These are phyloP conservation scores for Saccharomycopsis malanga DNA, from an alignment of 805 yeast genomes.

Conservation along the genomic window DNA sequence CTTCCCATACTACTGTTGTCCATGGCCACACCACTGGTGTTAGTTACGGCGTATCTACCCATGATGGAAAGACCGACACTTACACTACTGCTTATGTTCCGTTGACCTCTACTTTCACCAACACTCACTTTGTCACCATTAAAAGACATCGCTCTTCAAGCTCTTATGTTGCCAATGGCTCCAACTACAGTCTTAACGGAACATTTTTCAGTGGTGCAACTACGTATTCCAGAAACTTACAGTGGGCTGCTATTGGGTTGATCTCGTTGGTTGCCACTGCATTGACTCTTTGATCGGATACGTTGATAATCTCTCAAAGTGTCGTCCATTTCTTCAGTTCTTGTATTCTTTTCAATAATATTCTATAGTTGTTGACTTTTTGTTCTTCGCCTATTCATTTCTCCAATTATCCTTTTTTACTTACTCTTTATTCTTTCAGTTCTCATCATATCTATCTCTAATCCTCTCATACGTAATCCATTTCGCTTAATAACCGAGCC, in stretches of 20 bases:
- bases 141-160: constrained; percentile 11
- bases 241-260: constrained; percentile 6
- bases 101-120: constrained; percentile 20
- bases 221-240: constrained; percentile 1
- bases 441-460: background rate
- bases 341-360: background rate
- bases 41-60: constrained; percentile 12
- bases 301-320: background rate
- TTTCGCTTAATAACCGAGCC: too few species aligned
- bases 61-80: constrained; percentile 7
- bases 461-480: too few species aligned
- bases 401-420: background rate
- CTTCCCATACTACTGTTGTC: constrained; percentile 19
- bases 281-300: constrained; percentile 2
- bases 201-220: constrained; percentile 10
- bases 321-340: too few species aligned
- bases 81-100: constrained; percentile 21
- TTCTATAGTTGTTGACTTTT: too few species aligned
- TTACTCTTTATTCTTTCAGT: too few species aligned
- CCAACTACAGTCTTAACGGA: constrained; percentile 1
- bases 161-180: background rate
- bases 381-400: background rate
- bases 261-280: constrained; percentile 8
- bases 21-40: constrained; percentile 21
- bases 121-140: constrained; percentile 18